Evolutionary conservation across 306 rosid genomes (phyloP), one percentile per base, ranked within the genome.

Genomic region (Fagus crenata): DNA sequence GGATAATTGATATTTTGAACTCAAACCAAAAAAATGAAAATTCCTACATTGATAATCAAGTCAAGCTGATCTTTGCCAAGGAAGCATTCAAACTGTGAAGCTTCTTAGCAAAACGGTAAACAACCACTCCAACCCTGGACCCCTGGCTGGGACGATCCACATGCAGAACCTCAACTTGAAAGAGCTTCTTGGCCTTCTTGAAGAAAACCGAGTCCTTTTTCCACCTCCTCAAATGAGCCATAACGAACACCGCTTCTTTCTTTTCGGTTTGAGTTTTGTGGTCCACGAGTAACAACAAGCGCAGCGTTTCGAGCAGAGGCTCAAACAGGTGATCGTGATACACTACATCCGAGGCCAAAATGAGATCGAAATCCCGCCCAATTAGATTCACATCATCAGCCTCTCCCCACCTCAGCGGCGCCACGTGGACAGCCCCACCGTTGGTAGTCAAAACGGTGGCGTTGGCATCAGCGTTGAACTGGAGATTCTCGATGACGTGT

Each of bases 151-250:
- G 98, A 18, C 69, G 49, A 69, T 87, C 90, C 35, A 75, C 77
- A 75, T 85, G 87, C 69, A 92, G 75, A 71, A 90, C 88, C 60
- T 95, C 86, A 7, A 92, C 89, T 0, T 17, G 43, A 22, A 95
- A 95, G 35, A 75, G 72, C 86, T 89, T 92, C 87, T 75, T 92
- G 0, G 97, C 97, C 63, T 85, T 95, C 92, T 84, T 92, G 83
- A 95, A 95, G 76, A 95, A 95, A 1, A 40, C 69, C 1, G 96
- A 90, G 0, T 95, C 98, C 80, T 92, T 95, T 54, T 90, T 95
- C 98, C 98, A 92, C 87, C 98, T 80, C 83, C 78, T 88, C 81
- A 92, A 37, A 76, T 95, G 97, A 3, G 97, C 96, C 98, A 95
- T 95, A 69, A 95, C 79, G 37, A 95, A 90, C 78, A 75, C 81